A percentile compares a stretch with the other conserved stretches of the same genome.
phyloP scores from a whole-genome alignment of 768 basidiomycete genomes.

The Mycena vitilis region DNA sequence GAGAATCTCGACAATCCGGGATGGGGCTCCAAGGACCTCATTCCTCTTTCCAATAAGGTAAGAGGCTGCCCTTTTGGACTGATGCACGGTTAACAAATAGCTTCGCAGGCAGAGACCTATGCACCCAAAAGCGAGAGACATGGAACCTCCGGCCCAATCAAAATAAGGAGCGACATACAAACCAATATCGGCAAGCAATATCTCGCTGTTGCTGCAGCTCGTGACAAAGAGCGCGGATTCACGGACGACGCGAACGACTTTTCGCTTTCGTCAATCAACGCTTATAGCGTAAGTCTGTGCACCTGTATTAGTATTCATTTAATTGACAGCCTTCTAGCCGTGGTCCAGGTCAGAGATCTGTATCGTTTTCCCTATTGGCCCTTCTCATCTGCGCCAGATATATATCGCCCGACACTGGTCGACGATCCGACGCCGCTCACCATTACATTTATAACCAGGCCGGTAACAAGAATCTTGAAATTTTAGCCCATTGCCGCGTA shows the following conservation, averaged over 20 bases:
- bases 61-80: not conserved
- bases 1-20: conserved; percentile 63
- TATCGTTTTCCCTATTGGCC: too few relatives aligned
- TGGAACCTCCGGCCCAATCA: conserved; percentile 62
- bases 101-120: conserved; percentile 54
- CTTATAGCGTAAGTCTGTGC: conserved; percentile 58
- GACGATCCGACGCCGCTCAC: conserved; percentile 67
- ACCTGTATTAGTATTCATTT: not conserved
- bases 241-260: conserved; percentile 64
- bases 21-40: conserved; percentile 68
- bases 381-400: conserved; percentile 53
- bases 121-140: conserved; percentile 51
- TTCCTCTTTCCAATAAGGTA: conserved; percentile 71
- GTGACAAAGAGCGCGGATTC: conserved; percentile 59
- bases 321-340: conserved; percentile 46
- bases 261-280: conserved; percentile 46
- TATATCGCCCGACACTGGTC: conserved; percentile 61
- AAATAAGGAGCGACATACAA: conserved; percentile 55
- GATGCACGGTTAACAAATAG: too few relatives aligned
- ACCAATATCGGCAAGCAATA: conserved; percentile 59
- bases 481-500: conserved; percentile 56
- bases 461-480: conserved; percentile 54
- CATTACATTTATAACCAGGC: conserved; percentile 62
- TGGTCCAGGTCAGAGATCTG: conserved; percentile 60
- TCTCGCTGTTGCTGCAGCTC: conserved; percentile 56